Evolutionary conservation across 1,284 basidiomycete genomes (phyloP).

Genomic region (Ustilago cynodontis): DNA sequence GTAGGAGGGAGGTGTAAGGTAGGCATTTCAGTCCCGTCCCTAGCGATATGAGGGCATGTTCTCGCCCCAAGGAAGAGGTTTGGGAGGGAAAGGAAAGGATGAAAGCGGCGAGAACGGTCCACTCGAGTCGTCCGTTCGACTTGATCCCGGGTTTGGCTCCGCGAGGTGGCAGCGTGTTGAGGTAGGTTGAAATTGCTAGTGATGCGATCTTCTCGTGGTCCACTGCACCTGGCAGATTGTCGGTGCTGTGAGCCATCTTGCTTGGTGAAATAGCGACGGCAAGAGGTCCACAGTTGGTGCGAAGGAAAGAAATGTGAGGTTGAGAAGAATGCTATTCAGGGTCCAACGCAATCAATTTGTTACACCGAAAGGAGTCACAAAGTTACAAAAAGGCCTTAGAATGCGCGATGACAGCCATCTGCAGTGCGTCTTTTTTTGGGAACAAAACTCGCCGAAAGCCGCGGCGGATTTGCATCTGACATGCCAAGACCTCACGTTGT

Average conservation of each 20-base stretch:
- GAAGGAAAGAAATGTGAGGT: background rate
- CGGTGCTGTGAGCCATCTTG: background rate
- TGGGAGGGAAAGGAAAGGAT: slow-evolving; percentile 24
- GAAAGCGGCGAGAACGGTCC: slow-evolving; percentile 57
- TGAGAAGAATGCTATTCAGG: slow-evolving; percentile 11
- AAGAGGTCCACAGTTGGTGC: background rate
- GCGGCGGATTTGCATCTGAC: background rate
- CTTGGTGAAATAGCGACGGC: background rate
- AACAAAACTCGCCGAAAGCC: slow-evolving; percentile 4
- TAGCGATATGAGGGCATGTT: slow-evolving; percentile 74
- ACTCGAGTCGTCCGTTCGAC: slow-evolving; percentile 47
- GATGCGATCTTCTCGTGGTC: slow-evolving; percentile 37
- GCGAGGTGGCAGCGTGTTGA: slow-evolving; percentile 22
- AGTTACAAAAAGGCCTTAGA: background rate
- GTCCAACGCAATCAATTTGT: slow-evolving; percentile 10
- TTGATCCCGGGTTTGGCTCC: slow-evolving; percentile 51
- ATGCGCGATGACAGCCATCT: background rate
- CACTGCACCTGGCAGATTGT: background rate
- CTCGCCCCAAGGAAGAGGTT: background rate
- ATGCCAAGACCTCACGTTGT: slow-evolving; percentile 4
- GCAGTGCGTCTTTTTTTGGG: background rate
- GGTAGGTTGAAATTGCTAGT: slow-evolving; percentile 26
- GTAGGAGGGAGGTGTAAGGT: slow-evolving; percentile 77
- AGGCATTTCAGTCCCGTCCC: slow-evolving; percentile 90
- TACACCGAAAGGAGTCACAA: background rate